Evolutionary conservation across 192 early-diverging fungal genomes (phyloP).

Genomic region (Linnemannia zychae): DNA sequence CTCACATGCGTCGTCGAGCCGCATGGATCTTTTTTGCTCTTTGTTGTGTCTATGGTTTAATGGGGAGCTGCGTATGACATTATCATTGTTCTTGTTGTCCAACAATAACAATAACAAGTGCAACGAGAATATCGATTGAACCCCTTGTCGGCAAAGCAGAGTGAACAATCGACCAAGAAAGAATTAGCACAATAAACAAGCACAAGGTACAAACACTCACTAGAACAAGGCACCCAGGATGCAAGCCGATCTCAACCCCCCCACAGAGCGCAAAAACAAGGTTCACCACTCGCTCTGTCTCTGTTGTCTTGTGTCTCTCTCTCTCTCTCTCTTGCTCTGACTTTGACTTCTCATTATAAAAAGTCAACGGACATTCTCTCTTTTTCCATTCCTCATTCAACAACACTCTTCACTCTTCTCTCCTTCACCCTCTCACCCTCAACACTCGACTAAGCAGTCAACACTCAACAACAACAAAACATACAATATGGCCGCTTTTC

Average conservation of each 20-base stretch:
- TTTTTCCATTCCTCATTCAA: not conserved
- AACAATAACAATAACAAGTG: too few species aligned
- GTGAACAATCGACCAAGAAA: too few species aligned
- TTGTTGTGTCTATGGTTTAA: not conserved
- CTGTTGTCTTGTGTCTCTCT: not conserved
- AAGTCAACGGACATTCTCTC: not conserved
- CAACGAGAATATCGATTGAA: too few species aligned
- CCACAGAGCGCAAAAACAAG: not conserved
- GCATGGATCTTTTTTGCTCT: not conserved
- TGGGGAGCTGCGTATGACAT: not conserved
- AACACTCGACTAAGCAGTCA: not conserved
- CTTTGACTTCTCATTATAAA: not conserved
- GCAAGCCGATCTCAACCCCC: not conserved
- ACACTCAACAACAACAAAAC: not conserved
- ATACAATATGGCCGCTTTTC: slow-evolving; percentile 66
- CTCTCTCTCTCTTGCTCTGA: not conserved
- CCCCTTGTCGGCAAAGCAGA: too few species aligned
- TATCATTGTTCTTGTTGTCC: too few species aligned
- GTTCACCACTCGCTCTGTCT: too few species aligned
- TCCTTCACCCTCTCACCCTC: not conserved
- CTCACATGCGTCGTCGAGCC: not conserved
- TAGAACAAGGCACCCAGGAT: not conserved
- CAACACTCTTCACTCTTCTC: not conserved
- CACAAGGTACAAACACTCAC: too few species aligned
- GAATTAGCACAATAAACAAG: too few species aligned